These are phyloP conservation scores for Erodium maritimum DNA, from an alignment of 345 rosid genomes.

Conservation along the genomic window DNA sequence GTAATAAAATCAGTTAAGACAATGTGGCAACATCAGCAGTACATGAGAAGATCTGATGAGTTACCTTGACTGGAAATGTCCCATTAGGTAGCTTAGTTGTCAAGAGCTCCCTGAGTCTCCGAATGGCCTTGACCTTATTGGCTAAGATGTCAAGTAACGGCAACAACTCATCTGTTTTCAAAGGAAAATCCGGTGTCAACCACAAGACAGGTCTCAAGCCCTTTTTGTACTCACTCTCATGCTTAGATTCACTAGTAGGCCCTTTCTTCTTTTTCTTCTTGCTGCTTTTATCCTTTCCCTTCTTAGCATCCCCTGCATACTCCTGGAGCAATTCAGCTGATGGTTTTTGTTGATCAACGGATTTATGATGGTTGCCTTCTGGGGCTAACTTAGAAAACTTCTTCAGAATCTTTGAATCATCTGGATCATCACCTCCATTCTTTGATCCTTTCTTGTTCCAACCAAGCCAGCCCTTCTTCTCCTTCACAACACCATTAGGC, in stretches of 20 bases:
- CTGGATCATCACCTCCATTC: slow-evolving; percentile 45
- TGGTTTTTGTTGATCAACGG: slow-evolving; percentile 46
- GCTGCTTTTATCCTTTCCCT: slow-evolving; percentile 63
- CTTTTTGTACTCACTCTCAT: slow-evolving; percentile 84
- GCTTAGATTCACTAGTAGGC: slow-evolving; percentile 38
- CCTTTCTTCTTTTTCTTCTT: slow-evolving; percentile 84
- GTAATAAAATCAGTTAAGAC: no score
- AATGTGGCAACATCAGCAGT: neutral
- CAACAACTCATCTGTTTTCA: slow-evolving; percentile 80
- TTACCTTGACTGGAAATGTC: slow-evolving; percentile 97
- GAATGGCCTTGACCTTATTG: slow-evolving; percentile 87
- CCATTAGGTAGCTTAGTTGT: slow-evolving; percentile 86
- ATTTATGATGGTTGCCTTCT: slow-evolving; percentile 50
- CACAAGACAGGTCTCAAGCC: slow-evolving; percentile 90
- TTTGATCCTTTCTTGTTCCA: slow-evolving; percentile 77
- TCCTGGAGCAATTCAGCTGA: slow-evolving; percentile 46
- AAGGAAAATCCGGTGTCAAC: slow-evolving; percentile 91
- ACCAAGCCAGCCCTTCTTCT: slow-evolving; percentile 92
- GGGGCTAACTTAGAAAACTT: slow-evolving; percentile 62
- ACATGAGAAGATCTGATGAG: neutral
- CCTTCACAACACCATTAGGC: slow-evolving; percentile 46
- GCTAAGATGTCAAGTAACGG: slow-evolving; percentile 96
- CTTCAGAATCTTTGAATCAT: slow-evolving; percentile 56
- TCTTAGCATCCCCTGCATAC: slow-evolving; percentile 47
- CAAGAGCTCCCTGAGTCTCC: slow-evolving; percentile 96